Evolutionary conservation across 2,329 filamentous ascomycete species (phyloP).

Genomic region (Penicillium sp.): DNA sequence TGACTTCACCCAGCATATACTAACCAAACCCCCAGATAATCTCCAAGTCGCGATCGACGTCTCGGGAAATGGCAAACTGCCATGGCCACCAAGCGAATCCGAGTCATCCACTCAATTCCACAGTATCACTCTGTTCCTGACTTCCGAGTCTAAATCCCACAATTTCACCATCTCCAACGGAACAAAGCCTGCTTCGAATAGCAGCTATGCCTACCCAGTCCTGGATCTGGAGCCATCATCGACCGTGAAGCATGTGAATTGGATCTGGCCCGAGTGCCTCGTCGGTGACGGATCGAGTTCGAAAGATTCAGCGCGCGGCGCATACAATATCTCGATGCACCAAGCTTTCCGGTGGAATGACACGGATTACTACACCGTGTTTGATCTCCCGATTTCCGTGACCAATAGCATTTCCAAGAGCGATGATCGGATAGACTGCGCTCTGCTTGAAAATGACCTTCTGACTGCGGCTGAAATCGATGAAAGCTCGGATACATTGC

Average conservation of each 20-base stretch:
- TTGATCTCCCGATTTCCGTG: conserved; percentile 68
- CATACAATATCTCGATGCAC: conserved; percentile 72
- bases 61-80: conserved; percentile 21
- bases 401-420: conserved; percentile 61
- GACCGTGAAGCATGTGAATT: conserved; percentile 74
- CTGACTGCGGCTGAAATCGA: conserved; percentile 15
- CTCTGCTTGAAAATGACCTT: conserved; percentile 26
- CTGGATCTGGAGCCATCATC: conserved; percentile 65
- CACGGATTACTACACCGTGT: conserved; percentile 67
- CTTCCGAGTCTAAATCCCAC: conserved; percentile 18
- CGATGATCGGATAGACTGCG: conserved; percentile 26
- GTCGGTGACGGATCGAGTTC: conserved; percentile 58
- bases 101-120: conserved; percentile 17
- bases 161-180: conserved; percentile 72
- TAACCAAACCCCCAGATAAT: conserved; percentile 13
- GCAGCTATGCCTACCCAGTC: conserved; percentile 61
- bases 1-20: background rate
- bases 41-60: conserved; percentile 25
- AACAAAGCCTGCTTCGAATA: conserved; percentile 51
- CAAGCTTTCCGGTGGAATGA: conserved; percentile 69
- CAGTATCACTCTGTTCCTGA: conserved; percentile 21
- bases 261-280: conserved; percentile 70
- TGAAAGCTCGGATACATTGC: conserved; percentile 24
- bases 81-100: conserved; percentile 16
- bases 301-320: conserved; percentile 56